A percentile compares a stretch with the other conserved stretches of the same genome.
Conservation (phyloP, 2,329 filamentous ascomycete genomes). For the Pseudomassariella vexata region DNA sequence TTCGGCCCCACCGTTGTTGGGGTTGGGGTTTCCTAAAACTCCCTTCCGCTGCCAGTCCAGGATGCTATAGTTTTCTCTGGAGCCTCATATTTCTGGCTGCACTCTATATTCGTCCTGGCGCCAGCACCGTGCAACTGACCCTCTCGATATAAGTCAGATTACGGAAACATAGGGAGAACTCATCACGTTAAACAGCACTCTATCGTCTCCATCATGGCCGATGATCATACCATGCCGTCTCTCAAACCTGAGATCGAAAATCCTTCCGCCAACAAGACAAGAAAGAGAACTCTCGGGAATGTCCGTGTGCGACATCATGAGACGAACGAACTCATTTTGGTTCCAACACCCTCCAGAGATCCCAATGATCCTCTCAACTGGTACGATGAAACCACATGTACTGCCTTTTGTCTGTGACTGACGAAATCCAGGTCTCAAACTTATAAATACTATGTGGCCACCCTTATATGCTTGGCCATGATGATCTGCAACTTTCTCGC, state of each 20-base stretch:
- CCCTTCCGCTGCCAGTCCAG: background rate
- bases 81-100: too few species aligned
- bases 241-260: constrained; percentile 2
- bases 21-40: too few species aligned
- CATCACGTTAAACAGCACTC: background rate
- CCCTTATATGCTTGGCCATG: constrained; percentile 45
- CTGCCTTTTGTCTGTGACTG: background rate
- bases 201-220: constrained; percentile 3
- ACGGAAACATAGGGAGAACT: too few species aligned
- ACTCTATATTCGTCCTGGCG: too few species aligned
- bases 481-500: constrained; percentile 52
- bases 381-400: constrained; percentile 9
- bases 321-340: constrained; percentile 29
- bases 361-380: constrained; percentile 32
- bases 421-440: constrained; percentile 29
- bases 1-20: too few species aligned
- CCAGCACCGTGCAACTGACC: too few species aligned
- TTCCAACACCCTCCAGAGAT: constrained; percentile 26
- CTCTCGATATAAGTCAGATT: too few species aligned
- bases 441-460: constrained; percentile 44
- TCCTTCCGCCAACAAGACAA: constrained; percentile 3
- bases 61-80: too few species aligned
- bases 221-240: constrained; percentile 1
- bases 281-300: constrained; percentile 29
- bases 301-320: constrained; percentile 34